Conservation (phyloP, 306 rosid genomes). For the Pterocarpus santalinus region DNA sequence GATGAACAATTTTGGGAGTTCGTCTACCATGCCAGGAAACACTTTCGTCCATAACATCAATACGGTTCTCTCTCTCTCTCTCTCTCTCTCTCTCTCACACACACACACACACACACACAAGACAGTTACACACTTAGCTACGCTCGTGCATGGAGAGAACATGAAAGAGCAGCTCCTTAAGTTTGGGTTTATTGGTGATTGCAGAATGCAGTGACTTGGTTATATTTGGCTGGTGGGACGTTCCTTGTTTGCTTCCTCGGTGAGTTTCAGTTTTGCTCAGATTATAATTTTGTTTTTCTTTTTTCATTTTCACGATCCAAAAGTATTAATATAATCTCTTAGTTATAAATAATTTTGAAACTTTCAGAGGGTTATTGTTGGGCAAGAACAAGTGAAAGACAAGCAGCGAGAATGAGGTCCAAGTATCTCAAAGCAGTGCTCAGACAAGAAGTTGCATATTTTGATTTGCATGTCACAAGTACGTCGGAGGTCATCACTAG, state of each 20-base stretch:
- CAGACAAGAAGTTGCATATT: slow-evolving; percentile 82
- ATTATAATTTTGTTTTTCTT: not conserved
- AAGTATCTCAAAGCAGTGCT: slow-evolving; percentile 80
- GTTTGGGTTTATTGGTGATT: slow-evolving; percentile 33
- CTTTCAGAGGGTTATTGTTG: slow-evolving; percentile 79
- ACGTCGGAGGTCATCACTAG: slow-evolving; percentile 78
- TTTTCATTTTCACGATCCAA: not conserved
- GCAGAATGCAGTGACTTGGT: slow-evolving; percentile 75
- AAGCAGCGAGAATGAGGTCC: slow-evolving; percentile 80
- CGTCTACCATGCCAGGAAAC: not conserved
- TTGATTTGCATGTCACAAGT: slow-evolving; percentile 81
- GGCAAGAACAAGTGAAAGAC: slow-evolving; percentile 89
- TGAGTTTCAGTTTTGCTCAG: slow-evolving; percentile 36
- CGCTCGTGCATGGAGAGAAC: not conserved
- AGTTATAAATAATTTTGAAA: not conserved
- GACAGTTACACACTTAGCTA: no score
- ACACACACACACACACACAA: not conserved
- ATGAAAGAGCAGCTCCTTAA: not conserved
- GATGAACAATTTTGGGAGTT: slow-evolving; percentile 50
- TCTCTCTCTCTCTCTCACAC: no score
- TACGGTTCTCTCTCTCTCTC: slow-evolving; percentile 32
- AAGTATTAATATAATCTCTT: not conserved
- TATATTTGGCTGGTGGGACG: slow-evolving; percentile 65
- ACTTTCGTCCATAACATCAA: slow-evolving; percentile 31
- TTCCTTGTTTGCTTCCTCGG: slow-evolving; percentile 71